phyloP scores from a whole-genome alignment of 805 yeast species.

The Yamadazyma ubonensis region DNA sequence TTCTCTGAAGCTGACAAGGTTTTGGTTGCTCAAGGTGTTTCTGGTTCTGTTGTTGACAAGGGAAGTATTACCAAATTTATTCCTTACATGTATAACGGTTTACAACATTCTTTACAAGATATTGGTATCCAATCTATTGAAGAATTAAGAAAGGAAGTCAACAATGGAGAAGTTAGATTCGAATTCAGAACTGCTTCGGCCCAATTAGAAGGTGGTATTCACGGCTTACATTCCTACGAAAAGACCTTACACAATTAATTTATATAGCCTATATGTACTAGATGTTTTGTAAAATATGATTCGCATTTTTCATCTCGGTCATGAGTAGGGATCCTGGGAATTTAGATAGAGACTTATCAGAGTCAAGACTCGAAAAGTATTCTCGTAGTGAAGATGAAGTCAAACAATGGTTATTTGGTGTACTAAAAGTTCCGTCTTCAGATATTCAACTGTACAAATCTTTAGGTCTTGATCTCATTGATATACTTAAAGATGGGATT shows the following conservation, averaged over 20 bases:
- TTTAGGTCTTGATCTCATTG: constrained; percentile 46
- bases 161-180: constrained; percentile 75
- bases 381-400: constrained; percentile 38
- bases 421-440: constrained; percentile 19
- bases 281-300: constrained; percentile 3
- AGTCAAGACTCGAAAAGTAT: constrained; percentile 54
- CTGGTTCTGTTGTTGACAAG: constrained; percentile 95
- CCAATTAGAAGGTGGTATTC: constrained; percentile 98
- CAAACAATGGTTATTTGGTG: constrained; percentile 53
- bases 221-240: constrained; percentile 94
- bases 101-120: constrained; percentile 98
- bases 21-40: constrained; percentile 98
- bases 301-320: not conserved
- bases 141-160: constrained; percentile 63
- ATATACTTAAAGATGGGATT: constrained; percentile 59
- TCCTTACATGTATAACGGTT: constrained; percentile 91
- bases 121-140: constrained; percentile 76
- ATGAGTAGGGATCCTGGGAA: constrained; percentile 2
- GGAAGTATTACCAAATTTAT: constrained; percentile 92
- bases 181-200: constrained; percentile 99
- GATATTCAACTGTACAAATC: constrained; percentile 20
- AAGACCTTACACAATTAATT: constrained; percentile 92
- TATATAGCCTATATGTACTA: too few species aligned
- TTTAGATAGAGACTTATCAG: constrained; percentile 26
- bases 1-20: constrained; percentile 95